phyloP scores from a whole-genome alignment of 1,284 basidiomycete genomes.

The Boletellus deceptivus region DNA sequence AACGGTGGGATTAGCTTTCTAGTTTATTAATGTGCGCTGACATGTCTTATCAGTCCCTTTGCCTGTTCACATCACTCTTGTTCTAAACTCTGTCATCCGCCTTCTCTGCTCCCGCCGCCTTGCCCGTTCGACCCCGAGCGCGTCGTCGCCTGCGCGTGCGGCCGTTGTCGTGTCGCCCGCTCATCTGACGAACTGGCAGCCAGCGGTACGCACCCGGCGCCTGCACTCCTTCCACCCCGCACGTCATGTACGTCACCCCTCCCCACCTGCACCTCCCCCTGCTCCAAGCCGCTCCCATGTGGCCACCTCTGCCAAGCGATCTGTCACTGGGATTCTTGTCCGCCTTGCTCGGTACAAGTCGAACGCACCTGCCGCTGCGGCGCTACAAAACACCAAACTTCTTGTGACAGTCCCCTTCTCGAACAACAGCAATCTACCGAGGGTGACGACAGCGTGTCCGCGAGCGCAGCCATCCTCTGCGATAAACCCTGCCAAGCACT shows the following conservation, averaged over 20 bases:
- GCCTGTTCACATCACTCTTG: constrained; percentile 79
- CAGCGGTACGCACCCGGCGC: neutral
- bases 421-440: neutral
- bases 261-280: constrained; percentile 72
- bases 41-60: constrained; percentile 47
- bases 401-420: constrained; percentile 40
- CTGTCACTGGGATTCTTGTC: constrained; percentile 68
- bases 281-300: constrained; percentile 62
- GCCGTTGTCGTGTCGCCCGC: constrained; percentile 52
- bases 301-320: constrained; percentile 66
- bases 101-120: constrained; percentile 50
- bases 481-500: constrained; percentile 73
- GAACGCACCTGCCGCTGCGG: constrained; percentile 81
- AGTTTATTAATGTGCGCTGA: constrained; percentile 1
- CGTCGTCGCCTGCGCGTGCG: constrained; percentile 80
- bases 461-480: constrained; percentile 65
- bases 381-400: constrained; percentile 51
- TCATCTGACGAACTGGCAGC: constrained; percentile 35
- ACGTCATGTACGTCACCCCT: constrained; percentile 69
- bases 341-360: constrained; percentile 68
- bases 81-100: constrained; percentile 69
- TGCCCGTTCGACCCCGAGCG: constrained; percentile 75
- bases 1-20: constrained; percentile 40
- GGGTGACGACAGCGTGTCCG: constrained; percentile 13
- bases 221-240: constrained; percentile 43